A percentile compares a stretch with the other conserved stretches of the same genome.
Conservation (phyloP, 2,329 filamentous ascomycete genomes). For the Stagonosporopsis chrysanthemi region DNA sequence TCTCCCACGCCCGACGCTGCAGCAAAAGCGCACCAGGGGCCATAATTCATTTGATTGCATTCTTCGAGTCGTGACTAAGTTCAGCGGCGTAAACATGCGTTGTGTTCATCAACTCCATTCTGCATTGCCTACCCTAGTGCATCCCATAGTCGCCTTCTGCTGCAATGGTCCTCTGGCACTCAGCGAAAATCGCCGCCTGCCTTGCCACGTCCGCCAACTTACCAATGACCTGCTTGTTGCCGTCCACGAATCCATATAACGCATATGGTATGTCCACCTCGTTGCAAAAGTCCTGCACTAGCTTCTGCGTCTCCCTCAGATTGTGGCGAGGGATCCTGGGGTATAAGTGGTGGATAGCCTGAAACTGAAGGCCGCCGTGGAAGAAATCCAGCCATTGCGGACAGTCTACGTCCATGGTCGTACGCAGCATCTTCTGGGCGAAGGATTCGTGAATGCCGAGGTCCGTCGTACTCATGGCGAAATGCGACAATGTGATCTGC, state of each 20-base stretch:
- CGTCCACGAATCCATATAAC: conserved; percentile 67
- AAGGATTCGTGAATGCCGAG: conserved; percentile 71
- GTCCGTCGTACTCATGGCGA: conserved; percentile 73
- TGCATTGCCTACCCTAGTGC: conserved; percentile 23
- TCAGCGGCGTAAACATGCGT: background rate
- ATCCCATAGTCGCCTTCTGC: conserved; percentile 42
- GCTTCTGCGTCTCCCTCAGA: conserved; percentile 64
- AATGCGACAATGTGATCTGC: conserved; percentile 76
- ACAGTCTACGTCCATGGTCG: conserved; percentile 78
- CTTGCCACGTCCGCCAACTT: conserved; percentile 65
- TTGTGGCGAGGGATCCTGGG: conserved; percentile 74
- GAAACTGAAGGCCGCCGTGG: conserved; percentile 76
- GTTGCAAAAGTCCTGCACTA: conserved; percentile 70
- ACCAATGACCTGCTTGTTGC: conserved; percentile 66
- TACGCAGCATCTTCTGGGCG: conserved; percentile 72
- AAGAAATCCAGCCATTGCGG: conserved; percentile 75
- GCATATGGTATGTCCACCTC: conserved; percentile 70
- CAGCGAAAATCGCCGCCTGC: conserved; percentile 66
- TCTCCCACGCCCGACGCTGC: conserved; percentile 11
- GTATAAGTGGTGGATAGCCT: conserved; percentile 74
- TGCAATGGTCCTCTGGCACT: conserved; percentile 58
- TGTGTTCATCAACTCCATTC: conserved; percentile 2
- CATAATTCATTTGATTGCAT: conserved; percentile 6
- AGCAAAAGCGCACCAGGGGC: conserved; percentile 10
- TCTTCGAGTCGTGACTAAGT: background rate